A percentile compares a stretch with the other conserved stretches of the same genome.
Evolutionary conservation across 352 stramenopile genomes (phyloP).

Genomic region (Pythium sukuiense): DNA sequence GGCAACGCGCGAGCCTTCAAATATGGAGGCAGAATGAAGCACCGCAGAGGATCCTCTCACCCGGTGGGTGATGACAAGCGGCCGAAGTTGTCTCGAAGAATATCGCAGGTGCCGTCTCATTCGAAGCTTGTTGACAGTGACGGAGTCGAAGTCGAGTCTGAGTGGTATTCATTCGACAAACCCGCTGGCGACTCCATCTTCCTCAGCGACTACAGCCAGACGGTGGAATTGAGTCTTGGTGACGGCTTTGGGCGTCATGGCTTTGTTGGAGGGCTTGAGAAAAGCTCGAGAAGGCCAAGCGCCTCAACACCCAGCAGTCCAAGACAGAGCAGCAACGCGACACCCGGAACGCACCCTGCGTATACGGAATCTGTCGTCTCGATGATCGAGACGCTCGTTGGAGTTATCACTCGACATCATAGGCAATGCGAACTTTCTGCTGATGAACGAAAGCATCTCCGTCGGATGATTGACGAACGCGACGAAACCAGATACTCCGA

Average conservation of each 20-base stretch:
- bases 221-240: slow-evolving; percentile 25
- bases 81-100: slow-evolving; percentile 22
- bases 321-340: slow-evolving; percentile 6
- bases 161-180: slow-evolving; percentile 26
- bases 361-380: slow-evolving; percentile 39
- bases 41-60: slow-evolving; percentile 14
- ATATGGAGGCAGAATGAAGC: slow-evolving; percentile 18
- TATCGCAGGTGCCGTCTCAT: slow-evolving; percentile 17
- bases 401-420: slow-evolving; percentile 20
- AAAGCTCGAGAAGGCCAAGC: not conserved
- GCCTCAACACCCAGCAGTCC: slow-evolving; percentile 3
- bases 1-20: slow-evolving; percentile 25
- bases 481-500: slow-evolving; percentile 1
- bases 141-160: not conserved
- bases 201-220: slow-evolving; percentile 34
- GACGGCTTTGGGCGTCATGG: slow-evolving; percentile 30
- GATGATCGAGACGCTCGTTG: slow-evolving; percentile 42
- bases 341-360: not conserved
- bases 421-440: slow-evolving; percentile 10
- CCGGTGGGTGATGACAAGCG: slow-evolving; percentile 20
- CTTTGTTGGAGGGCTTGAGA: not conserved
- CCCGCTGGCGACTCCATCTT: slow-evolving; percentile 35
- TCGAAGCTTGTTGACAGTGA: slow-evolving; percentile 1
- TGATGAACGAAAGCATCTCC: slow-evolving; percentile 26
- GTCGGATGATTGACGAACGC: slow-evolving; percentile 30